These are phyloP conservation scores for Aureobasidium lini DNA, from an alignment of 2,329 filamentous ascomycete genomes.

Conservation along the genomic window DNA sequence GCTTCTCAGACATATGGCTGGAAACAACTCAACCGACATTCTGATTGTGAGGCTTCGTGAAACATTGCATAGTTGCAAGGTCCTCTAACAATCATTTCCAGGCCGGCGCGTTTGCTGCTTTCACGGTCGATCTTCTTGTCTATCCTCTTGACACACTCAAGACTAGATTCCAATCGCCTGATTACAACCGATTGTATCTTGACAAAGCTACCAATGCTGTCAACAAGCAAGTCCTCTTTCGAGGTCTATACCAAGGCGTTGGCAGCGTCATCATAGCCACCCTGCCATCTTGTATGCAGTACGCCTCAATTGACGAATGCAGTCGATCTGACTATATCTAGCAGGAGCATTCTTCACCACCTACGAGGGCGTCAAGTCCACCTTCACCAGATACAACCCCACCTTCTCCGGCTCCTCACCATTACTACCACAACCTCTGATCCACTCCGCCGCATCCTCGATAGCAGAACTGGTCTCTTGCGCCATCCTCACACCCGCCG, in stretches of 20 bases:
- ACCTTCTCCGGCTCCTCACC: conserved; percentile 29
- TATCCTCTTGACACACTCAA: conserved; percentile 89
- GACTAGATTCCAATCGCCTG: conserved; percentile 71
- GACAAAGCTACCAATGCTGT: conserved; percentile 48
- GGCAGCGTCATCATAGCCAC: conserved; percentile 80
- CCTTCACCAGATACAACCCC: conserved; percentile 48
- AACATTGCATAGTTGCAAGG: background rate
- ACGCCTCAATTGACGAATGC: background rate
- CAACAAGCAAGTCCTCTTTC: conserved; percentile 51
- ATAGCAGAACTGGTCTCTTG: conserved; percentile 78
- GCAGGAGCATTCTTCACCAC: conserved; percentile 85
- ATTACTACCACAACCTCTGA: conserved; percentile 57
- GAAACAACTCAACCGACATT: conserved; percentile 7
- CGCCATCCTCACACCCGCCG: conserved; percentile 76
- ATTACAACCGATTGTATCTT: conserved; percentile 62
- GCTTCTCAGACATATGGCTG: background rate
- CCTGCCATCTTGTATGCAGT: conserved; percentile 64
- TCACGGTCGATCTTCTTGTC: conserved; percentile 76
- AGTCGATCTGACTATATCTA: conserved; percentile 27
- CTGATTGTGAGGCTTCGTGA: conserved; percentile 15
- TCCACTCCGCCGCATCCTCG: conserved; percentile 67
- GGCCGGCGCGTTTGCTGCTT: conserved; percentile 79
- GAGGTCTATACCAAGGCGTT: conserved; percentile 79
- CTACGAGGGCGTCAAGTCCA: conserved; percentile 68
- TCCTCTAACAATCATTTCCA: conserved; percentile 30